Percentiles rank a stretch among this genome's conserved stretches.
phyloP scores from a whole-genome alignment of 306 rosid species.

The Morella rubra region DNA sequence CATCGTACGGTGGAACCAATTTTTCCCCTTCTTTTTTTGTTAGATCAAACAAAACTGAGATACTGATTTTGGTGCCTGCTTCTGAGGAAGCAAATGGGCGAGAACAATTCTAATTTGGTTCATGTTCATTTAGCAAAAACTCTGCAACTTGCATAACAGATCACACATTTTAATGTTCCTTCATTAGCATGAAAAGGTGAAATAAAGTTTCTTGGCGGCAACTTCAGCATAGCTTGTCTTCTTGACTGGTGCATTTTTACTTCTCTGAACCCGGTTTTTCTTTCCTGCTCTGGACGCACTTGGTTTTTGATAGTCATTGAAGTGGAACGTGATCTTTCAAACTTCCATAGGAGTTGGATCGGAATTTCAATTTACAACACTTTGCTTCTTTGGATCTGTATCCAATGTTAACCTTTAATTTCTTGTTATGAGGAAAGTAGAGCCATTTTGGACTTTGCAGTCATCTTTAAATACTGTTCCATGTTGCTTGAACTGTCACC shows the following conservation, averaged over 20 bases:
- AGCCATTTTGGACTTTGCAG: background rate
- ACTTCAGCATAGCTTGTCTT: background rate
- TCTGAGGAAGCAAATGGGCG: background rate
- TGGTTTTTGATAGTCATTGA: background rate
- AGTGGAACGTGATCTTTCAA: background rate
- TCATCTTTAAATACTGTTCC: background rate
- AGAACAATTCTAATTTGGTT: background rate
- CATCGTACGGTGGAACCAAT: background rate
- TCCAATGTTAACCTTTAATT: background rate
- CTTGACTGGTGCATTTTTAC: background rate
- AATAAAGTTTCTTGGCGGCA: background rate
- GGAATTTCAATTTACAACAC: background rate
- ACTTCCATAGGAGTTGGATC: background rate
- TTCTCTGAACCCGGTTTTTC: background rate
- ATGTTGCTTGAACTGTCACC: slow-evolving; percentile 23
- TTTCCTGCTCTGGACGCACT: background rate
- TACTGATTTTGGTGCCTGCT: background rate
- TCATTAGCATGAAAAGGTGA: background rate
- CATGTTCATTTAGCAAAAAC: background rate
- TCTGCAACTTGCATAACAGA: background rate
- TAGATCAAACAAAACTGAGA: background rate
- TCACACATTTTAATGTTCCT: background rate
- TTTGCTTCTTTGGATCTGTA: background rate
- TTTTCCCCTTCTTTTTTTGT: background rate
- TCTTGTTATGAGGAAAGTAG: slow-evolving; percentile 10